Base-by-base conservation (phyloP, 1,284 basidiomycete genomes). In the Paramarasmius palmivorus region DNA sequence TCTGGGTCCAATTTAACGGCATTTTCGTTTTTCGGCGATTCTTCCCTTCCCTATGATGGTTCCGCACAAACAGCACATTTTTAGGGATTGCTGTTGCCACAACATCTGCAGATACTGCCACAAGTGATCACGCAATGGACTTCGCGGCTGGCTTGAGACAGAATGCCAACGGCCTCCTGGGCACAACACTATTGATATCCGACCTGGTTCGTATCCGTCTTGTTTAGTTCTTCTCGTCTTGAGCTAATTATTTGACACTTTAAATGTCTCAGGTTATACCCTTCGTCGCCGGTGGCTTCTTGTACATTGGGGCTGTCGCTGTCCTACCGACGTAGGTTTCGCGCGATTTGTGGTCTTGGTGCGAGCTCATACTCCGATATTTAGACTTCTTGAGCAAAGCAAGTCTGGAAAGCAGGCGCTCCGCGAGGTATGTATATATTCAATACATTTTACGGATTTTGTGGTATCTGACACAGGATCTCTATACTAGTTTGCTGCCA, bases 291-390 rank as follows among this genome's bases (percentile, higher is more conserved):
- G 92, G 92, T 63, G 92, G 92, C n/a, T 95, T 94, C 74, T 75
- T 95, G 65, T 94, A 95, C 71, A 94, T 94, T 62, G 92, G 92
- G 17, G 90, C 90, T 39, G 93, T 95, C 51, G 92, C 92, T 49
- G 92, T 94, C 52, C 75, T 95, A 59, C 92, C 92, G 62, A 90
- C 89, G 89, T 92, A 78, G 65, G 88, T 81, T 39, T 35, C 44
- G 54, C 45, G 50, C 57, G 38, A 34, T 50, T 45, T 50, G 41
- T 36, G 25, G 40, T 50, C 32, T 12, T 46, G 25, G 17, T 23
- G 29, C 19, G 17, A 40, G 45, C 49, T 15, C 26, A 42, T 32
- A 50, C n/a, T 39, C 29, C 19, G 17, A 40, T 48, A 55, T 61
- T 60, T 51, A 94, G 93, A 57, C 71, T 95, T 61, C 74, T 95